A percentile compares a stretch with the other conserved stretches of the same genome.
These are phyloP conservation scores for Cruciata laevipes DNA, from an alignment of 257 asterid genomes.

Conservation along the genomic window DNA sequence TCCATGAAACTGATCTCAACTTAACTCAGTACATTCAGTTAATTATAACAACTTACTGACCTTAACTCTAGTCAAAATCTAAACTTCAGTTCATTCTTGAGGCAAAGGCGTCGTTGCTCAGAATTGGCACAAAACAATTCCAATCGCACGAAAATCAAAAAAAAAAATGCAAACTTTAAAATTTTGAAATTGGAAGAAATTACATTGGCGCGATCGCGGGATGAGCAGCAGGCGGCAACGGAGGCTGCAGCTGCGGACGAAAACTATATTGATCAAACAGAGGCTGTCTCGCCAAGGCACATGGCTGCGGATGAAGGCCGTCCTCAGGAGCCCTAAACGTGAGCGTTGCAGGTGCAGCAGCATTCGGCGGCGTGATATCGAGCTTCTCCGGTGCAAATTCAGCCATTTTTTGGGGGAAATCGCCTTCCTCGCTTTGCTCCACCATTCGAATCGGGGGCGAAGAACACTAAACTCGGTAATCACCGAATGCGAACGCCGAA, in stretches of 20 bases:
- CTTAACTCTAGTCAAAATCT: background rate
- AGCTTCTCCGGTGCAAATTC: slow-evolving; percentile 79
- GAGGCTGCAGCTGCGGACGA: slow-evolving; percentile 30
- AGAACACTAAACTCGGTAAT: slow-evolving; percentile 9
- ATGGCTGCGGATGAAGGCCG: slow-evolving; percentile 19
- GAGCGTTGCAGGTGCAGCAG: slow-evolving; percentile 9
- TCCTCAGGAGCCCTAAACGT: slow-evolving; percentile 23
- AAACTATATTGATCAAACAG: slow-evolving; percentile 23
- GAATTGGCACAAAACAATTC: too few species aligned
- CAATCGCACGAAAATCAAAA: too few species aligned
- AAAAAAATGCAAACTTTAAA: background rate
- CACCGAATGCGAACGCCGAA: background rate
- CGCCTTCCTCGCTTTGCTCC: slow-evolving; percentile 77
- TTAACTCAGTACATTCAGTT: background rate
- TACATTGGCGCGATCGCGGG: slow-evolving; percentile 59
- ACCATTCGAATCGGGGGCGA: slow-evolving; percentile 42
- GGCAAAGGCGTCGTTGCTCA: too few species aligned
- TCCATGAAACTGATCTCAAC: background rate
- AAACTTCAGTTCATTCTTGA: too few species aligned
- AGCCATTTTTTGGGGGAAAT: slow-evolving; percentile 53
- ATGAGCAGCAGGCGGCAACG: slow-evolving; percentile 40
- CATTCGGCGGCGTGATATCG: slow-evolving; percentile 78
- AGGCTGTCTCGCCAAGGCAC: slow-evolving; percentile 26
- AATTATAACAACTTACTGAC: background rate
- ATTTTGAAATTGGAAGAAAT: slow-evolving; percentile 23